Evolutionary conservation across 2,329 filamentous ascomycete species (phyloP).

Genomic region (Monilinia fructicola): DNA sequence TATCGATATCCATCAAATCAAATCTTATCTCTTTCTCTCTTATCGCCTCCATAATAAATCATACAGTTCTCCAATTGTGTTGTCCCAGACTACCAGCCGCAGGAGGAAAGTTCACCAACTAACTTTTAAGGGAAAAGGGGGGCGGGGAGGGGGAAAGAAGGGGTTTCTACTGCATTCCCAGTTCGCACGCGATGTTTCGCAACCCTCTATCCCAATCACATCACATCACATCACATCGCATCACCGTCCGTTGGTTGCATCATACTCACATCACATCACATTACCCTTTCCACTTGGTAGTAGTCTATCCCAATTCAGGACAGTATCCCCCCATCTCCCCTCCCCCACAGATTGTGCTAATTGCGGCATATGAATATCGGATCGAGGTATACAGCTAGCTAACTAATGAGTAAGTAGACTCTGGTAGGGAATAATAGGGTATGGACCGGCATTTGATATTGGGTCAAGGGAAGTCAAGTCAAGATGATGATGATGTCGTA

Average conservation of each 20-base stretch:
- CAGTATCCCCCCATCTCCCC: not conserved
- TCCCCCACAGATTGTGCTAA: not conserved
- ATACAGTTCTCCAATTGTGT: too few relatives aligned
- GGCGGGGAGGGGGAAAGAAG: too few relatives aligned
- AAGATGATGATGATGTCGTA: too few relatives aligned
- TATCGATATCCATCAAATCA: too few relatives aligned
- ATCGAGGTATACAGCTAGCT: not conserved
- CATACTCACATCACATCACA: conserved; percentile 11
- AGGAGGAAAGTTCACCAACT: too few relatives aligned
- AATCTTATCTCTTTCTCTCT: too few relatives aligned
- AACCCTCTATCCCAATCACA: not conserved
- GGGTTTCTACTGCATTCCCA: not conserved
- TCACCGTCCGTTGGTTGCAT: too few relatives aligned
- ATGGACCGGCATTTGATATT: too few relatives aligned
- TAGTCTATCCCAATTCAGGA: not conserved
- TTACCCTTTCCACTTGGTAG: not conserved
- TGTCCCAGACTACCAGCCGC: too few relatives aligned
- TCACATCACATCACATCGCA: not conserved
- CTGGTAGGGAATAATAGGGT: not conserved
- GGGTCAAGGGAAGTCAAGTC: too few relatives aligned
- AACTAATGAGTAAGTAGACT: not conserved
- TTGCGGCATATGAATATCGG: conserved; percentile 7
- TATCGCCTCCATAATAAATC: too few relatives aligned
- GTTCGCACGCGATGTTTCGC: not conserved
- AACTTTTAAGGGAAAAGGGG: too few relatives aligned